Evolutionary conservation across 129 eudicot species (phyloP).

Genomic region (Centaurea solstitialis): DNA sequence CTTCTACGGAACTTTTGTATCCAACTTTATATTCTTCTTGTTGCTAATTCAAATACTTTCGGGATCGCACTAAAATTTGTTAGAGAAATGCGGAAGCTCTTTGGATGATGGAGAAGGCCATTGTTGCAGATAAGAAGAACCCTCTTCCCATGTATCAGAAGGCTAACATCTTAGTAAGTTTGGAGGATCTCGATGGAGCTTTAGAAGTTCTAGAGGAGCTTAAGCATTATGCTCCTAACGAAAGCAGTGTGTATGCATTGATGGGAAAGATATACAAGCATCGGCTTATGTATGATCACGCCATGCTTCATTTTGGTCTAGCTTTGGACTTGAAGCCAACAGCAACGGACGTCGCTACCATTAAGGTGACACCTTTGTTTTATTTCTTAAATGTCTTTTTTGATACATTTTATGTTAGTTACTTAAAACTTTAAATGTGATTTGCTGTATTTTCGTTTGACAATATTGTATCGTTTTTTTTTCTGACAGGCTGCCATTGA

Average conservation of each 20-base stretch:
- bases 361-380: slow-evolving; percentile 52
- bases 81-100: slow-evolving; percentile 87
- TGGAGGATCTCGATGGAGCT: slow-evolving; percentile 78
- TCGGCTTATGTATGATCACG: slow-evolving; percentile 68
- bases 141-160: slow-evolving; percentile 98
- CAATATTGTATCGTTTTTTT: slow-evolving; percentile 1
- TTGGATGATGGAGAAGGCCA: slow-evolving; percentile 87
- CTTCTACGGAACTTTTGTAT: not conserved
- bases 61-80: not conserved
- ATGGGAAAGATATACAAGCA: slow-evolving; percentile 94
- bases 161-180: slow-evolving; percentile 84
- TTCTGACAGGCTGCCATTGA: slow-evolving; percentile 85
- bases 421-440: too few relatives aligned
- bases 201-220: slow-evolving; percentile 90
- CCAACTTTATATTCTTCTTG: not conserved
- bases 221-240: slow-evolving; percentile 91
- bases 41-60: not conserved
- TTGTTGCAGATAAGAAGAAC: slow-evolving; percentile 90
- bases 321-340: slow-evolving; percentile 98
- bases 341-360: slow-evolving; percentile 92
- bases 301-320: slow-evolving; percentile 98
- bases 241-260: slow-evolving; percentile 91
- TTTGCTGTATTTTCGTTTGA: not conserved
- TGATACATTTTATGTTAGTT: too few relatives aligned
- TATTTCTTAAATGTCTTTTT: too few relatives aligned